Evolutionary conservation across 73 alveolate species (phyloP).

Genomic region (Stentor roeselii): DNA sequence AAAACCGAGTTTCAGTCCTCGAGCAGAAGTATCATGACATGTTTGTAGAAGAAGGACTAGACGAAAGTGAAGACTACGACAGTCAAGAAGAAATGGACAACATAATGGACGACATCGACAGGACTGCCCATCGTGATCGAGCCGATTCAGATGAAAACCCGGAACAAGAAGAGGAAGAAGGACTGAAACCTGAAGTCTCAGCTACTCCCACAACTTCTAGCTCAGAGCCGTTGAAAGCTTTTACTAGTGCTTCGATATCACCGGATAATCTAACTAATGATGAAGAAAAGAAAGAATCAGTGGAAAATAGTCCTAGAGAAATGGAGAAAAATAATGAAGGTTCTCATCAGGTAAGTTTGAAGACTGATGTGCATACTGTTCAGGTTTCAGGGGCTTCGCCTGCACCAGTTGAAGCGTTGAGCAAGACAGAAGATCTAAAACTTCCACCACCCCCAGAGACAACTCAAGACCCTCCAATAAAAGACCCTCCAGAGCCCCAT

Average conservation of each 20-base stretch:
- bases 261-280: neutral
- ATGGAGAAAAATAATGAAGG: too few relatives aligned
- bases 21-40: slow-evolving; percentile 17
- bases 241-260: neutral
- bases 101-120: slow-evolving; percentile 19
- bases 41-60: slow-evolving; percentile 2
- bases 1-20: neutral
- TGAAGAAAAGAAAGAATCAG: neutral
- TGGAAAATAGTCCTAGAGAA: neutral
- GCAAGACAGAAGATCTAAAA: neutral
- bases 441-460: neutral
- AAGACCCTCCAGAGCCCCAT: neutral
- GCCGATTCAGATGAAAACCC: neutral
- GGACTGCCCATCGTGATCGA: neutral
- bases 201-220: neutral
- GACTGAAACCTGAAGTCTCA: neutral
- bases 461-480: neutral
- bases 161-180: neutral
- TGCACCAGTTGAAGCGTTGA: neutral
- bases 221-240: neutral
- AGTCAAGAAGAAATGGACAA: slow-evolving; percentile 4
- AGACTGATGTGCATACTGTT: neutral
- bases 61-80: slow-evolving; percentile 3
- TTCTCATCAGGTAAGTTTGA: neutral
- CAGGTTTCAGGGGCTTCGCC: neutral